Percentiles rank a stretch among this genome's conserved stretches.
These are phyloP conservation scores for Magnolia changhungtana DNA, from an alignment of 164 flowering plant genomes.

Conservation along the genomic window DNA sequence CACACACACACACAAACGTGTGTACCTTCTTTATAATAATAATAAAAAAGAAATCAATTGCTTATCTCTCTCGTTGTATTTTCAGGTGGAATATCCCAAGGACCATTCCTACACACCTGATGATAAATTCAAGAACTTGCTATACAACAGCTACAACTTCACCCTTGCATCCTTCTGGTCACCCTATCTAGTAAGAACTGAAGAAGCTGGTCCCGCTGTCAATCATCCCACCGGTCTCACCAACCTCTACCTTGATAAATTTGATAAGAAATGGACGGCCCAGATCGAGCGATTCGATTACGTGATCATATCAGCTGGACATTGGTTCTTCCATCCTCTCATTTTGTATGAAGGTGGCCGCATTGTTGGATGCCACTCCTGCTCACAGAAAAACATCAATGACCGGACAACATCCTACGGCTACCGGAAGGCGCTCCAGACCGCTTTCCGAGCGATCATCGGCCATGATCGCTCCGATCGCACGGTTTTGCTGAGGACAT, in stretches of 20 bases:
- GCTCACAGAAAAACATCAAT: slow-evolving; percentile 35
- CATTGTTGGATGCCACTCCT: slow-evolving; percentile 48
- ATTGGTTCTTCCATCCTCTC: slow-evolving; percentile 57
- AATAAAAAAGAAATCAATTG: no score
- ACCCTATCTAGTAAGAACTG: slow-evolving; percentile 41
- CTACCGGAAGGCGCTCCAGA: slow-evolving; percentile 47
- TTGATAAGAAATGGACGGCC: slow-evolving; percentile 32
- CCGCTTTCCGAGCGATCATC: slow-evolving; percentile 51
- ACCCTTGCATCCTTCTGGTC: slow-evolving; percentile 59
- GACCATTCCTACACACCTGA: slow-evolving; percentile 24
- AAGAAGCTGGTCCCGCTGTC: slow-evolving; percentile 20
- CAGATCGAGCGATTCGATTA: slow-evolving; percentile 47
- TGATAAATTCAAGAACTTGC: slow-evolving; percentile 28
- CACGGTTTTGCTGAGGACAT: slow-evolving; percentile 44
- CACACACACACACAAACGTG: no score
- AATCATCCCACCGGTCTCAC: slow-evolving; percentile 15
- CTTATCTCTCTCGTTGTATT: neutral
- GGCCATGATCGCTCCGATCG: slow-evolving; percentile 38
- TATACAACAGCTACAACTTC: slow-evolving; percentile 44
- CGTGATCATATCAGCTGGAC: slow-evolving; percentile 56
- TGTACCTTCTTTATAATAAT: no score
- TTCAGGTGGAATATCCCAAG: slow-evolving; percentile 44
- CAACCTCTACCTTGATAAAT: slow-evolving; percentile 42
- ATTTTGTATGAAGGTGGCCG: slow-evolving; percentile 38
- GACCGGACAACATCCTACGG: slow-evolving; percentile 42